phyloP scores from a whole-genome alignment of 2,329 filamentous ascomycete species.

The Scleromitrula shiraiana region DNA sequence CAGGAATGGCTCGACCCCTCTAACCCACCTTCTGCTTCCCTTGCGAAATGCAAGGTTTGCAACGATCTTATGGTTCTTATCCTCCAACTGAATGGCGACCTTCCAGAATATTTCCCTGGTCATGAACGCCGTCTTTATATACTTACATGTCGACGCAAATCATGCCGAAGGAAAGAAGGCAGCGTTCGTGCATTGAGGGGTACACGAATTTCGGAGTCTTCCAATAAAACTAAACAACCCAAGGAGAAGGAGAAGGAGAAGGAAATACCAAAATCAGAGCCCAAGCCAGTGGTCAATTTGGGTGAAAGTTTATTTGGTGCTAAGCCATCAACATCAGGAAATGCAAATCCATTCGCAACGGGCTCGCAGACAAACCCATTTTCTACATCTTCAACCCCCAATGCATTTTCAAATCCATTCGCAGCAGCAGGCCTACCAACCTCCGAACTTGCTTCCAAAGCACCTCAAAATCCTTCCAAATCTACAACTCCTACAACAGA shows the following conservation, averaged over 20 bases:
- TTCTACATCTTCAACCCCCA: conserved; percentile 50
- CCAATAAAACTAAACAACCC: neutral
- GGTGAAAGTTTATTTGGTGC: conserved; percentile 66
- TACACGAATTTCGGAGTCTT: conserved; percentile 39
- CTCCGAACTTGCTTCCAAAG: conserved; percentile 33
- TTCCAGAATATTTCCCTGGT: conserved; percentile 76
- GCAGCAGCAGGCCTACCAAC: conserved; percentile 24
- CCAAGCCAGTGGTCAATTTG: conserved; percentile 34
- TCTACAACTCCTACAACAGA: conserved; percentile 12
- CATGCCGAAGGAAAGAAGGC: conserved; percentile 74
- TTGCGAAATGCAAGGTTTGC: conserved; percentile 84
- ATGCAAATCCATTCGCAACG: conserved; percentile 54
- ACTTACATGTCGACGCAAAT: conserved; percentile 69
- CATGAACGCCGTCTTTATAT: conserved; percentile 86
- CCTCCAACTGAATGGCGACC: conserved; percentile 83
- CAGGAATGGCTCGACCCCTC: conserved; percentile 78
- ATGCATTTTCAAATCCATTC: conserved; percentile 40
- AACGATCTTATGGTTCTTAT: conserved; percentile 75
- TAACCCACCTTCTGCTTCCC: conserved; percentile 61
- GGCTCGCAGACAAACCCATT: conserved; percentile 49
- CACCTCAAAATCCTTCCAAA: conserved; percentile 29
- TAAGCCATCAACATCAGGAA: conserved; percentile 35
- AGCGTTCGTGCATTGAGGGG: conserved; percentile 71
- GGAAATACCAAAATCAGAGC: conserved; percentile 24
- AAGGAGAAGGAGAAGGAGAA: conserved; percentile 24